Percentiles rank a stretch among this genome's conserved stretches.
Evolutionary conservation across 495 filamentous ascomycete species (phyloP).

Genomic region (Lophium mytilinum): DNA sequence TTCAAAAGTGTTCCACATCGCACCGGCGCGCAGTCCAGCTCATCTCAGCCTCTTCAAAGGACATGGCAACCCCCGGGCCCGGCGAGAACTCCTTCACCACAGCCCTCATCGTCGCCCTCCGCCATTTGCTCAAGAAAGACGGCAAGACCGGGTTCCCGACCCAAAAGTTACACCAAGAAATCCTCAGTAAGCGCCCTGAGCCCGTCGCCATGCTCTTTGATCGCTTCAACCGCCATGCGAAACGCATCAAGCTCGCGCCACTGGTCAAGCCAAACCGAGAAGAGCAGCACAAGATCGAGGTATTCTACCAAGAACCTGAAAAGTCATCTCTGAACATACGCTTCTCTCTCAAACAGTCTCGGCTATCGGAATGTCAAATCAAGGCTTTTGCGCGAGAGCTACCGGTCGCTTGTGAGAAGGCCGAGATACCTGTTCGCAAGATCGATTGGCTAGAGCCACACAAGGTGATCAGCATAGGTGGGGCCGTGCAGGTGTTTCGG

Average conservation of each 20-base stretch:
- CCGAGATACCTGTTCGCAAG: slow-evolving; percentile 3
- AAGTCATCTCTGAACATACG: background rate
- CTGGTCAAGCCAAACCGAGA: background rate
- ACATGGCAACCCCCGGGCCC: slow-evolving; percentile 9
- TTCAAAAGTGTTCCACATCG: slow-evolving; percentile 18
- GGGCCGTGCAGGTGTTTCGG: background rate
- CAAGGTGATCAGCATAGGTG: background rate
- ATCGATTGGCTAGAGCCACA: slow-evolving; percentile 22
- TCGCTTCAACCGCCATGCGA: background rate
- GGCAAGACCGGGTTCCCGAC: slow-evolving; percentile 12
- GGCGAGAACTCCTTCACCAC: slow-evolving; percentile 20
- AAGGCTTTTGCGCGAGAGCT: slow-evolving; percentile 12
- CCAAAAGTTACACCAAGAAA: slow-evolving; percentile 14
- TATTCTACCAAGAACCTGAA: background rate
- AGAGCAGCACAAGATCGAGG: background rate
- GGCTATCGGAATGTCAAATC: slow-evolving; percentile 7
- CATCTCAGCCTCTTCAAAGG: slow-evolving; percentile 7
- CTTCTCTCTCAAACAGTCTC: background rate
- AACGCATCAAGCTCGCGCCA: background rate
- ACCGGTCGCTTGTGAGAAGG: slow-evolving; percentile 12
- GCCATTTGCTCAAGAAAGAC: slow-evolving; percentile 10
- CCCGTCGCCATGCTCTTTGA: background rate
- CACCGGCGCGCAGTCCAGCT: slow-evolving; percentile 14
- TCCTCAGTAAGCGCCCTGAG: background rate
- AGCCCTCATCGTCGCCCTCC: slow-evolving; percentile 18